phyloP scores from a whole-genome alignment of 139 green algal genomes.

The Axilococcus clingmanii region DNA sequence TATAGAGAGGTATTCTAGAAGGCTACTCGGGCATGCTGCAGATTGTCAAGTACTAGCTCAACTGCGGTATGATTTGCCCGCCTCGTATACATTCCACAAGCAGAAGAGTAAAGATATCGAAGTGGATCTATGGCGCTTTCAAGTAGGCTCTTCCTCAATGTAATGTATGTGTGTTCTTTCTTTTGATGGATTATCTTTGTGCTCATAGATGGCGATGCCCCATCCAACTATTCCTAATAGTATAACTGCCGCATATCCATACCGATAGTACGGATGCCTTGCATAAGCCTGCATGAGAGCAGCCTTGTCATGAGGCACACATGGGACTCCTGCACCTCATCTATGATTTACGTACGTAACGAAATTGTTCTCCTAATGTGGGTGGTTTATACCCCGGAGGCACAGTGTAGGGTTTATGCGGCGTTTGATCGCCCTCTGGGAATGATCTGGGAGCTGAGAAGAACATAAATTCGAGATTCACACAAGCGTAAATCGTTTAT shows the following conservation, averaged over 20 bases:
- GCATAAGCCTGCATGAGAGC: too few species aligned
- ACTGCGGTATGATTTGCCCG: constrained; percentile 83
- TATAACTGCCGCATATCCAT: constrained; percentile 5
- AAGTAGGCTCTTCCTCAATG: constrained; percentile 19
- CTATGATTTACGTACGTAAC: too few species aligned
- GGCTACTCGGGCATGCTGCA: constrained; percentile 39
- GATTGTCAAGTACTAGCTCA: constrained; percentile 76
- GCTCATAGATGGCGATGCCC: too few species aligned
- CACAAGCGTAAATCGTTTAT: too few species aligned
- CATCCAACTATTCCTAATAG: not conserved
- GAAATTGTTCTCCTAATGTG: not conserved
- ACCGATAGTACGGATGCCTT: constrained; percentile 1
- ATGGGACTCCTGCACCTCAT: too few species aligned
- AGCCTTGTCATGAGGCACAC: too few species aligned
- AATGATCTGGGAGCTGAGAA: too few species aligned
- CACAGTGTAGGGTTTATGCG: not conserved
- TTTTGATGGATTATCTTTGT: too few species aligned
- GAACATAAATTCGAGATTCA: too few species aligned
- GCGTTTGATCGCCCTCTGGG: too few species aligned
- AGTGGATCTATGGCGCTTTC: constrained; percentile 77
- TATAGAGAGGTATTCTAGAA: constrained; percentile 46
- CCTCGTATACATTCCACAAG: constrained; percentile 80
- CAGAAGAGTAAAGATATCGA: constrained; percentile 65
- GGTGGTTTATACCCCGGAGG: constrained; percentile 1
- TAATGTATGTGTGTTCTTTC: not conserved